Conservation (phyloP, 768 basidiomycete species). For the Suillus subaureus region DNA sequence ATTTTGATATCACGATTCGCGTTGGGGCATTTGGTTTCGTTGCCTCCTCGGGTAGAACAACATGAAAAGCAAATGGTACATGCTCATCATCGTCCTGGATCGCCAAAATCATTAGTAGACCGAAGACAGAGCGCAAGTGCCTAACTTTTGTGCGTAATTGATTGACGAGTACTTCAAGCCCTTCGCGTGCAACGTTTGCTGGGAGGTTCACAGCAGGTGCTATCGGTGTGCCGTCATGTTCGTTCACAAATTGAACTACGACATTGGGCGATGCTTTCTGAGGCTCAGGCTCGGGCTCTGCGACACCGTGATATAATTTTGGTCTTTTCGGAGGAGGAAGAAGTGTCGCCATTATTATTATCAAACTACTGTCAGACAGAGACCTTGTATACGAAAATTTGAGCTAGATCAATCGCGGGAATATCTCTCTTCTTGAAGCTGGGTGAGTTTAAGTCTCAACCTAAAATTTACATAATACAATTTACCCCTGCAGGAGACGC, state of each 20-base stretch:
- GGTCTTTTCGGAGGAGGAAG: conserved; percentile 89
- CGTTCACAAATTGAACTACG: conserved; percentile 90
- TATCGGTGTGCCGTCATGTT: conserved; percentile 78
- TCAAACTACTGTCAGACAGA: neutral
- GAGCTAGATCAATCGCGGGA: neutral
- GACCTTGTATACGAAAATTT: neutral
- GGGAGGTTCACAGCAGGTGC: conserved; percentile 91
- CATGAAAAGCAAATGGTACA: conserved; percentile 90
- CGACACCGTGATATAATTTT: conserved; percentile 77
- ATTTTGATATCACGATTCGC: conserved; percentile 81
- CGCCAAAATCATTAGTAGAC: neutral
- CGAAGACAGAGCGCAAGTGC: conserved; percentile 20
- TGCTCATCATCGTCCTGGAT: conserved; percentile 69
- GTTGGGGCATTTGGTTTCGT: conserved; percentile 58
- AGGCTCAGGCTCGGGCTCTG: conserved; percentile 59
- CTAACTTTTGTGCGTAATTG: conserved; percentile 73
- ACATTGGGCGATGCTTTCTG: conserved; percentile 59
- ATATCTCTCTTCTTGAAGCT: neutral
- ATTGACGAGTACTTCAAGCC: conserved; percentile 85
- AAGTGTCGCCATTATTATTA: conserved; percentile 68
- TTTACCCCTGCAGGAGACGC: neutral
- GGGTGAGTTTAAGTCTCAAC: too few species aligned
- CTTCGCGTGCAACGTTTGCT: conserved; percentile 82
- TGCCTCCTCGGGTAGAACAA: conserved; percentile 64
- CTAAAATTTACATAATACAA: neutral